Evolutionary conservation across 108 stramenopile genomes (phyloP).

Genomic region (Schizochytrium sp.): DNA sequence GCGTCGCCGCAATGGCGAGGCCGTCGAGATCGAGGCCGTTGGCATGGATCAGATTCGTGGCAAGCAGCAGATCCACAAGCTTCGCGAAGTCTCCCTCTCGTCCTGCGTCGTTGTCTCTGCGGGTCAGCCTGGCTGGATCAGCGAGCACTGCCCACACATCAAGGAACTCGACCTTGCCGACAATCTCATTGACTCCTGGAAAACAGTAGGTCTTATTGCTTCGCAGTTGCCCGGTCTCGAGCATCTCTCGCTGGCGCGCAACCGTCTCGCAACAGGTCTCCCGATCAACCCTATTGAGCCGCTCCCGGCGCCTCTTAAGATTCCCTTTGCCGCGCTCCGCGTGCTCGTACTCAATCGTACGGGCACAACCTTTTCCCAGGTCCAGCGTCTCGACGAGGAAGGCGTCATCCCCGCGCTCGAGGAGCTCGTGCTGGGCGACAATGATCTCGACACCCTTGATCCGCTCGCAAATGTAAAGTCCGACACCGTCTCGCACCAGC

Average conservation of each 20-base stretch:
- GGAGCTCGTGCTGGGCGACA: constrained; percentile 12
- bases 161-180: neutral
- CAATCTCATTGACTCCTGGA: constrained; percentile 5
- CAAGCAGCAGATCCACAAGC: neutral
- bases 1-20: neutral
- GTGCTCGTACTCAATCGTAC: constrained; percentile 8
- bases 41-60: neutral
- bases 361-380: neutral
- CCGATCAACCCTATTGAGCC: neutral
- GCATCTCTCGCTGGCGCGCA: neutral
- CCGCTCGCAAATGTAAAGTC: neutral
- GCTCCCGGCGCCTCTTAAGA: neutral
- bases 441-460: neutral
- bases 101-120: constrained; percentile 16
- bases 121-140: neutral
- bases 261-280: neutral
- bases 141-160: neutral
- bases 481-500: neutral
- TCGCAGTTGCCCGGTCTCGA: neutral
- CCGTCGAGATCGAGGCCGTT: neutral
- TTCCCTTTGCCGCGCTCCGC: neutral
- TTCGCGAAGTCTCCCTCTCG: neutral
- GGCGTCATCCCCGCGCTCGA: neutral
- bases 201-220: neutral
- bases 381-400: constrained; percentile 1